Conservation (phyloP, 1,139 yeast genomes). For the Candida smagusa region DNA sequence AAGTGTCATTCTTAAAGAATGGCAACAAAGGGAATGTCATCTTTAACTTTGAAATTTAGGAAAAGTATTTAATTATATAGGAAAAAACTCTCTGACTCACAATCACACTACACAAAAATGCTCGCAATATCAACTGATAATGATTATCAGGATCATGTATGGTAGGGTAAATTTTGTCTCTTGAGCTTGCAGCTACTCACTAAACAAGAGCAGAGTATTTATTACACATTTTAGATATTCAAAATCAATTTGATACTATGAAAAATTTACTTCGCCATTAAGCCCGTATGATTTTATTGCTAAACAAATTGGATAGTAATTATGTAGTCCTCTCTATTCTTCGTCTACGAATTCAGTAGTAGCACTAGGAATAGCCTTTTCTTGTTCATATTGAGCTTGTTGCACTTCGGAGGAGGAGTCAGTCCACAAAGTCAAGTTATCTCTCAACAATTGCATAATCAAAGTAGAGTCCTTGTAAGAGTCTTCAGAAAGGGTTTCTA, state of each 20-base stretch:
- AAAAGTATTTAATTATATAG: background rate
- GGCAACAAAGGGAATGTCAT: constrained; percentile 52
- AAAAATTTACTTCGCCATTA: constrained; percentile 18
- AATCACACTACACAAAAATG: background rate
- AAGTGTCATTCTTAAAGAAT: constrained; percentile 19
- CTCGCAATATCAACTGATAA: too few relatives aligned
- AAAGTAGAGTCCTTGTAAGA: constrained; percentile 97
- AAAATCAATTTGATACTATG: background rate
- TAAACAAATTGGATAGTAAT: background rate
- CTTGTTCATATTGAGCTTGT: constrained; percentile 50
- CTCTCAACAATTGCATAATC: constrained; percentile 97
- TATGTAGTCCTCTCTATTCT: constrained; percentile 21
- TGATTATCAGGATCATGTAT: too few relatives aligned
- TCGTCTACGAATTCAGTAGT: constrained; percentile 29
- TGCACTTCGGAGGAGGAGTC: constrained; percentile 88
- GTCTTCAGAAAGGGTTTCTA: constrained; percentile 96
- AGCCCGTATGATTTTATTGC: background rate
- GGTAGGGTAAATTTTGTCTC: too few relatives aligned
- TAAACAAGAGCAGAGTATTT: too few relatives aligned
- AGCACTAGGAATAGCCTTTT: constrained; percentile 8
- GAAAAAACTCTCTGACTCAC: background rate
- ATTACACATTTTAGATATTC: too few relatives aligned
- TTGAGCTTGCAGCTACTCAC: too few relatives aligned
- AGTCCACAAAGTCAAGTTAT: constrained; percentile 98
- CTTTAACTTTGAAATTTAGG: background rate